These are phyloP conservation scores for Cytospora schulzeri DNA, from an alignment of 2,329 filamentous ascomycete genomes.

Conservation along the genomic window DNA sequence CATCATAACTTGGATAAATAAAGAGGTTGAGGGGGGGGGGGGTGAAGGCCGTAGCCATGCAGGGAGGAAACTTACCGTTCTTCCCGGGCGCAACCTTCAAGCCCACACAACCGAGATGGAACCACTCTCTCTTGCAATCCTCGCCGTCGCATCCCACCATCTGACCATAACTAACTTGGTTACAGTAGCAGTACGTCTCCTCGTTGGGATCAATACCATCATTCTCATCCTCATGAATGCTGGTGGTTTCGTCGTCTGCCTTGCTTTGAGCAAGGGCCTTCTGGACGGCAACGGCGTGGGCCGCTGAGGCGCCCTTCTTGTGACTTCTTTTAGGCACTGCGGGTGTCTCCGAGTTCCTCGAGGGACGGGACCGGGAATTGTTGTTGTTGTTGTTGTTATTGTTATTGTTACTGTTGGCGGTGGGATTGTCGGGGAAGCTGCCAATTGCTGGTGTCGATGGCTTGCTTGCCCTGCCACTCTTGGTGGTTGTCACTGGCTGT, in stretches of 20 bases:
- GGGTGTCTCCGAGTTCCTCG: conserved; percentile 47
- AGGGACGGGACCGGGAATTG: conserved; percentile 54
- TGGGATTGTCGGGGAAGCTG: conserved; percentile 54
- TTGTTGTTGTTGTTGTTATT: conserved; percentile 18
- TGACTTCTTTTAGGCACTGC: conserved; percentile 55
- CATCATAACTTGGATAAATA: not conserved
- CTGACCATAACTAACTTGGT: conserved; percentile 78
- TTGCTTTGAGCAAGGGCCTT: conserved; percentile 37
- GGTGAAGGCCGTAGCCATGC: conserved; percentile 1
- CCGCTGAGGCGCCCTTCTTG: conserved; percentile 56
- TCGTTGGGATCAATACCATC: conserved; percentile 70
- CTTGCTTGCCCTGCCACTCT: conserved; percentile 67
- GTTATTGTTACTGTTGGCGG: conserved; percentile 35
- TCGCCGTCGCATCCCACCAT: conserved; percentile 82
- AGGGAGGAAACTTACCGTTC: conserved; percentile 59
- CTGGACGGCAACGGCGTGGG: conserved; percentile 41
- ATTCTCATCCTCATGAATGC: conserved; percentile 45
- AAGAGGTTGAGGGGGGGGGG: not conserved
- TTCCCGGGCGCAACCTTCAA: conserved; percentile 76
- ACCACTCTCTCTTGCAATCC: conserved; percentile 77
- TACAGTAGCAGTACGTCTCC: conserved; percentile 78
- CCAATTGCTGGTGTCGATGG: conserved; percentile 65
- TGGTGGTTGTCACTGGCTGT: conserved; percentile 46
- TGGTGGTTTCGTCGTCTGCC: conserved; percentile 33
- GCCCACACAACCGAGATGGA: conserved; percentile 80